A percentile compares a stretch with the other conserved stretches of the same genome.
phyloP scores from a whole-genome alignment of 176 grass and related monocot species.

The Musa itinerans region DNA sequence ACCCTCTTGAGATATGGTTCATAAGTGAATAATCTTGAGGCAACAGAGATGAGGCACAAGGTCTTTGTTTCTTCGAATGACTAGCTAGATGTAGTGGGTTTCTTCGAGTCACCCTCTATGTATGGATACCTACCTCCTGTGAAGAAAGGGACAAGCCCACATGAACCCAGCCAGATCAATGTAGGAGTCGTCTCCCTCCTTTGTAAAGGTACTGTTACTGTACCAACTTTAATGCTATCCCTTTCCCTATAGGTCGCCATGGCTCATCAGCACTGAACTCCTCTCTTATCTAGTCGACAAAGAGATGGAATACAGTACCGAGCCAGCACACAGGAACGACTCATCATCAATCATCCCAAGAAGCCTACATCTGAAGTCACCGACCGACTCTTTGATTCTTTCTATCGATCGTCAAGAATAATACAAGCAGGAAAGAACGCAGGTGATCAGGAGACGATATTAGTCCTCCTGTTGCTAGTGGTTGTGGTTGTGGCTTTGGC shows the following conservation, averaged over 20 bases:
- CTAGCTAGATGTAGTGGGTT: too few relatives aligned
- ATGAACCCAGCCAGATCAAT: constrained; percentile 57
- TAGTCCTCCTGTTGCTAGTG: neutral
- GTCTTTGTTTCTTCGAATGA: too few relatives aligned
- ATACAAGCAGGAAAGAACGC: too few relatives aligned
- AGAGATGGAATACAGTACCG: neutral
- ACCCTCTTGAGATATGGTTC: too few relatives aligned
- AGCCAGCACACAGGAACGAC: neutral
- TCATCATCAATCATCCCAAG: constrained; percentile 10
- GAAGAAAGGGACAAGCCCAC: constrained; percentile 65
- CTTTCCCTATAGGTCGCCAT: constrained; percentile 20
- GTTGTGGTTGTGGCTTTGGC: neutral
- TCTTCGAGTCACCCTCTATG: too few relatives aligned
- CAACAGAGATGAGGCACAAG: too few relatives aligned
- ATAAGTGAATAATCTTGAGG: too few relatives aligned
- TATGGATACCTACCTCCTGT: too few relatives aligned
- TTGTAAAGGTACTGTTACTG: constrained; percentile 28
- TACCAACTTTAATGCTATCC: neutral
- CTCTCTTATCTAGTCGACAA: too few relatives aligned
- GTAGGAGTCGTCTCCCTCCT: constrained; percentile 3
- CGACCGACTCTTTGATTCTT: constrained; percentile 4
- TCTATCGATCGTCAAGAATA: neutral
- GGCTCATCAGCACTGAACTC: neutral
- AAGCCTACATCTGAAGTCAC: neutral
- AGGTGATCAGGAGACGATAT: too few relatives aligned